Conservation (phyloP, 2,329 filamentous ascomycete species). For the Ophiocordyceps unilateralis region DNA sequence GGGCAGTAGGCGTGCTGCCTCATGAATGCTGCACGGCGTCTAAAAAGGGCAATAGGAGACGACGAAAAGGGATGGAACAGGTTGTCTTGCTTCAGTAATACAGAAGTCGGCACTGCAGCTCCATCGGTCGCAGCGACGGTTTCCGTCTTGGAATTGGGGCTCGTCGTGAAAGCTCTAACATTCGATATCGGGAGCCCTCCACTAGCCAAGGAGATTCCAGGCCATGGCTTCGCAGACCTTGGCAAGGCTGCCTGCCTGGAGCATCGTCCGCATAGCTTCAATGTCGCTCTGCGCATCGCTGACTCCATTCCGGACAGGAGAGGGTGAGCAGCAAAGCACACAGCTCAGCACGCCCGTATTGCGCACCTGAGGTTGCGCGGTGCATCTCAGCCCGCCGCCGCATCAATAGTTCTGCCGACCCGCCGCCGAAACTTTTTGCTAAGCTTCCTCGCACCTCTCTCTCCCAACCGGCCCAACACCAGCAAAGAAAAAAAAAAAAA, state of each 20-base stretch:
- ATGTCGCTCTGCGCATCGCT: constrained; percentile 20
- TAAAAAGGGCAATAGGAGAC: constrained; percentile 78
- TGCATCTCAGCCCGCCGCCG: constrained; percentile 1
- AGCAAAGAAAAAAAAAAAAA: not conserved
- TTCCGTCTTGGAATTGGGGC: constrained; percentile 9
- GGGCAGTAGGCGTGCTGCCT: constrained; percentile 87
- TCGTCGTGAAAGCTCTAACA: constrained; percentile 15
- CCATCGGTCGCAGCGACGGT: constrained; percentile 9
- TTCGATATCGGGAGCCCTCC: constrained; percentile 7
- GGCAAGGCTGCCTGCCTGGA: constrained; percentile 14
- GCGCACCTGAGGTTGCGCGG: not conserved
- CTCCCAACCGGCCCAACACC: not conserved
- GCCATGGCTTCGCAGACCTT: constrained; percentile 9
- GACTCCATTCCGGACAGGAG: constrained; percentile 17
- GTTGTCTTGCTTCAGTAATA: constrained; percentile 49
- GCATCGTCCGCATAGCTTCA: constrained; percentile 22
- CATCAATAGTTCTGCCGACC: too few relatives aligned
- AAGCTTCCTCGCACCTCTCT: constrained; percentile 9
- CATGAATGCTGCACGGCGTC: constrained; percentile 77
- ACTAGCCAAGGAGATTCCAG: constrained; percentile 5
- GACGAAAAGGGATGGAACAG: constrained; percentile 86
- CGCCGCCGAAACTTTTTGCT: constrained; percentile 17
- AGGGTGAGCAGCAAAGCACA: not conserved
- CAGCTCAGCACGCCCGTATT: not conserved
- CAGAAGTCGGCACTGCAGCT: not conserved